Evolutionary conservation across 257 asterid genomes (phyloP).

Genomic region (Capsicum baccatum): DNA sequence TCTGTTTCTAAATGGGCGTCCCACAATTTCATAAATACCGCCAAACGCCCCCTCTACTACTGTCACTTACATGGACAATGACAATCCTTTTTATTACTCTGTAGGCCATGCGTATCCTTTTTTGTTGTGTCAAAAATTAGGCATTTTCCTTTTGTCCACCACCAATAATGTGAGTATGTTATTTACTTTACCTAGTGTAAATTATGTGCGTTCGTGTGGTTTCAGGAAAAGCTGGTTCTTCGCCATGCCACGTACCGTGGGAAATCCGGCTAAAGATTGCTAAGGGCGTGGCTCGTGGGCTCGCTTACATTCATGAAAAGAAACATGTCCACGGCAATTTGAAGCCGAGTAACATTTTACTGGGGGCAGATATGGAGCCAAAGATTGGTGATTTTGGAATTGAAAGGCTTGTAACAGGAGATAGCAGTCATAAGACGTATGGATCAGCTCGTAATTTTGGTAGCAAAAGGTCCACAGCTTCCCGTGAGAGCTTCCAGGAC

Average conservation of each 20-base stretch:
- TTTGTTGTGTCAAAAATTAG: background rate
- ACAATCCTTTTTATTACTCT: constrained; percentile 29
- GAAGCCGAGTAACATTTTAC: constrained; percentile 77
- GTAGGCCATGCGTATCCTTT: background rate
- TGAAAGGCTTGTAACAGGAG: constrained; percentile 72
- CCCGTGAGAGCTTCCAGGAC: constrained; percentile 80
- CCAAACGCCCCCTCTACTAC: constrained; percentile 28
- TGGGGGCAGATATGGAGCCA: constrained; percentile 87
- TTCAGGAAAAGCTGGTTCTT: constrained; percentile 82
- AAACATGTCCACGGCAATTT: constrained; percentile 92
- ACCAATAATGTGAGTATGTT: background rate
- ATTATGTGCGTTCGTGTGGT: constrained; percentile 29
- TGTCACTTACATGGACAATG: constrained; percentile 53
- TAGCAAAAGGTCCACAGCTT: constrained; percentile 86
- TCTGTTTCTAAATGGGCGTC: constrained; percentile 32
- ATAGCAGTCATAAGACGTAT: constrained; percentile 62
- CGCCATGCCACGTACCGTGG: constrained; percentile 87
- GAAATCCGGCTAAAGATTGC: constrained; percentile 83
- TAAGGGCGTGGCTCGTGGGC: constrained; percentile 92
- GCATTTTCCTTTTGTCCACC: background rate
- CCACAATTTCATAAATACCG: constrained; percentile 33
- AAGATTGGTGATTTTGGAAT: constrained; percentile 94
- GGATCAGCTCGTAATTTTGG: constrained; percentile 83
- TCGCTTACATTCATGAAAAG: constrained; percentile 77
- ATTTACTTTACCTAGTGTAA: background rate